phyloP scores from a whole-genome alignment of 805 yeast species.

The Kockiozyma suomiensis region DNA sequence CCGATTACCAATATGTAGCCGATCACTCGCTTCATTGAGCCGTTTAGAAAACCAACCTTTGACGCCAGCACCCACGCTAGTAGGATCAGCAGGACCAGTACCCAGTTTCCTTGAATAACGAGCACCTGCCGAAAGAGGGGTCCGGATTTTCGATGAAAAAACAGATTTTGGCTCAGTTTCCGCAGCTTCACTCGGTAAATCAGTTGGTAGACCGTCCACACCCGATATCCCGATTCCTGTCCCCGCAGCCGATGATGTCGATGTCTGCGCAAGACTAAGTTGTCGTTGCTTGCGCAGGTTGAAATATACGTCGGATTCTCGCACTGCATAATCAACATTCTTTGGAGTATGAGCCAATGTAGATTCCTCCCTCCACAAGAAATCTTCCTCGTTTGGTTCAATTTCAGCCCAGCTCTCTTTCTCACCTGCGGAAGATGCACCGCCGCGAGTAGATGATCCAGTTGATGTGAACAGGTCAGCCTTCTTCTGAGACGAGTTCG shows the following conservation, averaged over 20 bases:
- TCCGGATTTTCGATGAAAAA: conserved; percentile 4
- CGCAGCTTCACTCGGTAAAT: neutral
- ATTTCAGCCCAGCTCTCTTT: conserved; percentile 7
- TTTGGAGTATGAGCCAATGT: neutral
- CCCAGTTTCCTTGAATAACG: conserved; percentile 31
- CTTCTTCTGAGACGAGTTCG: neutral
- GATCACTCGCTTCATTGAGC: conserved; percentile 16
- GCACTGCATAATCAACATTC: conserved; percentile 54
- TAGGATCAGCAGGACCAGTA: conserved; percentile 39
- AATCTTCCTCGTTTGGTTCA: conserved; percentile 5
- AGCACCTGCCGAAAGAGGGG: conserved; percentile 33
- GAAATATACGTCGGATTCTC: conserved; percentile 60
- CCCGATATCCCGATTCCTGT: neutral
- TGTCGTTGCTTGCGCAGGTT: conserved; percentile 6
- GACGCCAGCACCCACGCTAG: conserved; percentile 36
- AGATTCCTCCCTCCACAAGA: conserved; percentile 11
- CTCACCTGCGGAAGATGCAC: neutral
- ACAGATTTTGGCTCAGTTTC: neutral
- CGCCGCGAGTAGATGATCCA: conserved; percentile 1
- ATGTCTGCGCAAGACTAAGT: neutral
- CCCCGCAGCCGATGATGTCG: neutral
- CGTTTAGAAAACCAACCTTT: conserved; percentile 34
- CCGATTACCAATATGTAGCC: conserved; percentile 9
- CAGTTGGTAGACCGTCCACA: neutral
- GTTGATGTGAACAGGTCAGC: neutral